Evolutionary conservation across 441 rosid genomes (phyloP), one percentile per base, ranked within the genome.

Genomic region (Adansonia madagascariensis): DNA sequence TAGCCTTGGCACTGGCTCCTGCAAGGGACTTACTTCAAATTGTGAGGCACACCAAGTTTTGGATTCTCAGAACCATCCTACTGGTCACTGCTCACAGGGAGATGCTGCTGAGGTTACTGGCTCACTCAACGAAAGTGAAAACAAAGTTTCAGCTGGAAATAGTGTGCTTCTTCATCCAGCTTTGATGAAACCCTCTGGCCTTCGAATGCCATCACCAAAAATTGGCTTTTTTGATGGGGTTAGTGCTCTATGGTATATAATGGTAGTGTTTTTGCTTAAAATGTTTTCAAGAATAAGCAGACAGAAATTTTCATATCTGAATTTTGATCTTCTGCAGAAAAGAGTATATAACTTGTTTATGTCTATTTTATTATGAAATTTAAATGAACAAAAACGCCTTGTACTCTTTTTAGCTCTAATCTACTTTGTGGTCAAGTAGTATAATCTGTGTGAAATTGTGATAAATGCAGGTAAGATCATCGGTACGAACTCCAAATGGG

Each of bases 221-320:
- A 78, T 94, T 73, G 99, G 98, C 80, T 94, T 87, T 88, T 97
- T 97, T 86, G 98, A 97, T 69, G 98, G 97, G 93, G 98, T 93
- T 71, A 91, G 98, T 85, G 78, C 59, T 35, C 41, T 35, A 35
- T 4, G 6, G 41, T 35, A 35, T 35, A 35, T 35, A 35, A 35
- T 35, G 41, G 41, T 35, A 35, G 41, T 35, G 41, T 75, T 73
- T 82, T 50, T 9, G 43, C 44, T 50, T 27, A 14, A 49, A 50
- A 6, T 15, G 14, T 50, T 70, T 49, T 52, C 61, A 70, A 27
- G 43, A 50, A 52, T 17, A 49, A 74, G 65, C 66, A 12, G 46
- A 57, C 8, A 24, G 59, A 57, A 35, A 11, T 55, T 17, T 18
- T 12, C 64, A 20, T 59, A 56, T 56, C 24, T 41, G 52, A 35